Percentiles rank a stretch among this genome's conserved stretches.
Conservation (phyloP, 2,329 filamentous ascomycete genomes). For the Ophiostoma perfectum region DNA sequence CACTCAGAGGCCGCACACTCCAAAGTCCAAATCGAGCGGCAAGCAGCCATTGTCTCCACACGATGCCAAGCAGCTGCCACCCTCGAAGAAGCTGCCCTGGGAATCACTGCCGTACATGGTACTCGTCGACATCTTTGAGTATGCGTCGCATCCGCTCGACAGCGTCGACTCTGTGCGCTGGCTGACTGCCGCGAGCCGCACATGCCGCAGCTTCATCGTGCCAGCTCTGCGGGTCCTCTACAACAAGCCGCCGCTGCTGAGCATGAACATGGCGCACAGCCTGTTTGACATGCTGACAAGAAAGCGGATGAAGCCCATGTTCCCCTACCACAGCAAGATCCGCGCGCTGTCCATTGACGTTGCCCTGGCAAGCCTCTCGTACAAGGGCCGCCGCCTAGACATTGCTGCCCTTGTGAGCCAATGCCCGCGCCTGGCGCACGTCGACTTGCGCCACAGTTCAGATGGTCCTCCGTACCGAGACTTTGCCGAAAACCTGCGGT, state of each 20-base stretch:
- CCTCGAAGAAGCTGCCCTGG: conserved; percentile 29
- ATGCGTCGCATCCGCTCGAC: conserved; percentile 56
- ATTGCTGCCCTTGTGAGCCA: conserved; percentile 51
- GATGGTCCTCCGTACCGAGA: conserved; percentile 63
- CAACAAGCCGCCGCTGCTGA: conserved; percentile 58
- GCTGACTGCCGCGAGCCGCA: conserved; percentile 58
- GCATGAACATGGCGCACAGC: conserved; percentile 40
- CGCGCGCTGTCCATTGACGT: conserved; percentile 65
- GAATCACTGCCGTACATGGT: conserved; percentile 47
- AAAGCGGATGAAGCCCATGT: conserved; percentile 43
- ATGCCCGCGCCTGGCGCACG: conserved; percentile 60
- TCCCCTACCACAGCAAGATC: conserved; percentile 67
- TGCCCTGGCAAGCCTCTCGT: conserved; percentile 49
- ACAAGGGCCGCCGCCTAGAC: conserved; percentile 45
- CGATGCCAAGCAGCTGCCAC: neutral
- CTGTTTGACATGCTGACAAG: conserved; percentile 51
- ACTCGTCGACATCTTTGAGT: conserved; percentile 63
- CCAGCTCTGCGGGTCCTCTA: conserved; percentile 71
- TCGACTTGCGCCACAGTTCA: conserved; percentile 66
- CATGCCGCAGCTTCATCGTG: conserved; percentile 62
- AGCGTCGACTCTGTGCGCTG: conserved; percentile 45
- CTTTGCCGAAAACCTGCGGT: conserved; percentile 54
- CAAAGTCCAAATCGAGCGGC: neutral
- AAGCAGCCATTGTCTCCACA: neutral
- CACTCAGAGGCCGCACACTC: neutral